phyloP scores from a whole-genome alignment of 2,329 filamentous ascomycete genomes.

The Zymoseptoria tritici region DNA sequence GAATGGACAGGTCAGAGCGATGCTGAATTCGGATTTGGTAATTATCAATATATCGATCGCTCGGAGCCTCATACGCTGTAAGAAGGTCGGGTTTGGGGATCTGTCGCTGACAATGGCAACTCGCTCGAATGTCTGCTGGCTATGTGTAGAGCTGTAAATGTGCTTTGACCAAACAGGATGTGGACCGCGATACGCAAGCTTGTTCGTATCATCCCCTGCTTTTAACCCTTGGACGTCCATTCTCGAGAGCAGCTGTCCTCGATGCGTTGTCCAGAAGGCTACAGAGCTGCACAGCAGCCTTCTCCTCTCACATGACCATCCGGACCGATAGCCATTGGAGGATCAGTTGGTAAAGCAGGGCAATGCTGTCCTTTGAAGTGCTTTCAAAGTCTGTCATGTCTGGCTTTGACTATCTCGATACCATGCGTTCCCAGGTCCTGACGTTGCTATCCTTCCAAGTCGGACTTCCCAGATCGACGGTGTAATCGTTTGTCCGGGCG shows the following conservation, averaged over 20 bases:
- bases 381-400: slow-evolving; percentile 3
- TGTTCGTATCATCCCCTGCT: too few relatives aligned
- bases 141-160: too few relatives aligned
- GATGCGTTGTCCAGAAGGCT: too few relatives aligned
- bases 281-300: too few relatives aligned
- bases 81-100: background rate
- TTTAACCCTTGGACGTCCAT: too few relatives aligned
- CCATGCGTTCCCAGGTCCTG: slow-evolving; percentile 13
- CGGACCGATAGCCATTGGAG: background rate
- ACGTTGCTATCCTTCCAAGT: slow-evolving; percentile 9
- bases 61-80: too few relatives aligned
- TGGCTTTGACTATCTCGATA: slow-evolving; percentile 15
- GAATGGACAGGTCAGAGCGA: background rate
- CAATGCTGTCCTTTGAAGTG: background rate
- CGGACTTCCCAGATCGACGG: slow-evolving; percentile 8
- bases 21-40: too few relatives aligned
- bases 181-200: too few relatives aligned
- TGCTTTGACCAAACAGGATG: too few relatives aligned
- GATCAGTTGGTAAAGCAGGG: background rate
- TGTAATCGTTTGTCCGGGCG: slow-evolving; percentile 6
- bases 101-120: background rate
- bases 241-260: too few relatives aligned
- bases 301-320: background rate
- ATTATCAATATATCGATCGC: too few relatives aligned
- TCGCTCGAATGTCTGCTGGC: background rate